Base-by-base conservation (phyloP, 495 filamentous ascomycete genomes). In the Wilcoxina mikolae region DNA sequence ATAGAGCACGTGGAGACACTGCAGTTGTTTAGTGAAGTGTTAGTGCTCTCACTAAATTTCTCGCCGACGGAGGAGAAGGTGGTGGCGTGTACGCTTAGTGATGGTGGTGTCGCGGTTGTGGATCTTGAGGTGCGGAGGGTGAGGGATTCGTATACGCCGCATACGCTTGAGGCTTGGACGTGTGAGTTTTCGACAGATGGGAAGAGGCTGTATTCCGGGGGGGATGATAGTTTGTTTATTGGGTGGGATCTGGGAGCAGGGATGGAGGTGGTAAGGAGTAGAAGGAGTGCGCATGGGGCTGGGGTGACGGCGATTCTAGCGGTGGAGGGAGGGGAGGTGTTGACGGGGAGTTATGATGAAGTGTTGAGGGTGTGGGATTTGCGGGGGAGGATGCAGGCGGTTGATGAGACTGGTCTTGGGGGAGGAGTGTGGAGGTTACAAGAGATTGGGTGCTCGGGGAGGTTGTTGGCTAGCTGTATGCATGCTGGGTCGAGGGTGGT, bases 281-380 rank as follows among this genome's bases (percentile, higher is more conserved):
- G 55, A 12, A 77, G 68, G 52, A 56, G 68, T 51, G 54, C 74
- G 26, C 90, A 95, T 60, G 74, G 73, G 15, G 87, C 88, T 11
- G 91, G 91, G 3, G 87, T 98, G 1, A 95, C 90, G 0, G 79
- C 87, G 1, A 90, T 98, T 53, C 65, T 95, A 0, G 60, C 87
- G 9, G 47, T 76, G 7, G 46, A 67, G 3, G 68, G 64, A 17
- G 68, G 70, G 0, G 73, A 74, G 4, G 57, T 95, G 5, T 61
- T 94, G 27, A 96, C 88, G 2, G 91, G 91, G 10, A 90, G 86
- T 62, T 98, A 96, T 66, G 91, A 98, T 58, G 93, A 98, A 58
- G 69, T 73, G 64, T 69, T 95, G 33, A 75, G 91, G 29, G 70
- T 94, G 22, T 84, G 77, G 47, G 69, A 82, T 25, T 60, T 76